These are phyloP conservation scores for Artemisia annua DNA, from an alignment of 129 eudicot species.

Conservation along the genomic window DNA sequence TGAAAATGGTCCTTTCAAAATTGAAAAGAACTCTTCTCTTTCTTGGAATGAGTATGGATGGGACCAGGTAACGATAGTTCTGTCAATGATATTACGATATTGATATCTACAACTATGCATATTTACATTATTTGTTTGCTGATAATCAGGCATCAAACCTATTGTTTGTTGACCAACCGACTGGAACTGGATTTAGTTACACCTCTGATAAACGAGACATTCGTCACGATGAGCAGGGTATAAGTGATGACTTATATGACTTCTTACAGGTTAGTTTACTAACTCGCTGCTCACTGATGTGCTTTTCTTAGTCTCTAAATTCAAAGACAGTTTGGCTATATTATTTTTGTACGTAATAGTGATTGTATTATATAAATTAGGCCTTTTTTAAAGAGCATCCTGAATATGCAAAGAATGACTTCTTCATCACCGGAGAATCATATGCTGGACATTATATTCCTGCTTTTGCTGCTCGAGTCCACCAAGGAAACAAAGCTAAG, in stretches of 20 bases:
- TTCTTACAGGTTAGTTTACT: constrained; percentile 69
- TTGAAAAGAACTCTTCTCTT: constrained; percentile 74
- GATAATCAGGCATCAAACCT: constrained; percentile 71
- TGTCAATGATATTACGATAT: not conserved
- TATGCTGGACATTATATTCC: constrained; percentile 98
- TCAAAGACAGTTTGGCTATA: too few relatives aligned
- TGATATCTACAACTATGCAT: not conserved
- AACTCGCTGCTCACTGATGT: constrained; percentile 1
- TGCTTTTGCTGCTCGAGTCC: constrained; percentile 93
- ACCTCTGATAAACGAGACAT: constrained; percentile 74
- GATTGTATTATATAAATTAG: constrained; percentile 38
- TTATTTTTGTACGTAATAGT: not conserved
- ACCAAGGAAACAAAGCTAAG: constrained; percentile 79
- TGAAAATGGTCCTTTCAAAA: constrained; percentile 85
- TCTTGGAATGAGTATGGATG: constrained; percentile 88
- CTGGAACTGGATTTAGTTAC: constrained; percentile 91
- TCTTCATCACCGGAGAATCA: constrained; percentile 90
- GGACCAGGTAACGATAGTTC: constrained; percentile 63
- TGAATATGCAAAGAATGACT: constrained; percentile 67
- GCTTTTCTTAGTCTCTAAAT: too few relatives aligned
- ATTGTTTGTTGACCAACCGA: constrained; percentile 82
- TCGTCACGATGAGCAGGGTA: constrained; percentile 73
- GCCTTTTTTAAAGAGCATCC: constrained; percentile 90
- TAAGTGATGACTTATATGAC: constrained; percentile 83
- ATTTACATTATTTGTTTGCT: constrained; percentile 21